Percentiles rank a stretch among this genome's conserved stretches.
Conservation (phyloP, 257 asterid genomes). For the Salvia splendens region DNA sequence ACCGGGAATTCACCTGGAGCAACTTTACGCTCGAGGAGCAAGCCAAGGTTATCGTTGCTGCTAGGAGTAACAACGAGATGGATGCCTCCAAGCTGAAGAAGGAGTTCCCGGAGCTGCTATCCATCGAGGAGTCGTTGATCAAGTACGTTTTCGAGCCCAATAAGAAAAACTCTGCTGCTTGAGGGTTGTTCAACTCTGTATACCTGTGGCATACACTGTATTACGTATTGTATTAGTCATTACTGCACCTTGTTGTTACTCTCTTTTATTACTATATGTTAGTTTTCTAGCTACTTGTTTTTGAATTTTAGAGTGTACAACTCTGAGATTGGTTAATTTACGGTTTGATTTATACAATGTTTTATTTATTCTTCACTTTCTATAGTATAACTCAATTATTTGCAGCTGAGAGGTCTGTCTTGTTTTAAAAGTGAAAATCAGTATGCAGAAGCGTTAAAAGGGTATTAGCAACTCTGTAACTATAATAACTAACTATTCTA, state of each 20-base stretch:
- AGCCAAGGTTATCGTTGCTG: constrained; percentile 60
- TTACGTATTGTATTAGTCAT: constrained; percentile 19
- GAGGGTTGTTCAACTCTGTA: constrained; percentile 8
- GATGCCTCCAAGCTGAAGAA: constrained; percentile 57
- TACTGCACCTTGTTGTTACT: constrained; percentile 1
- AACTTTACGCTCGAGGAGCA: constrained; percentile 61
- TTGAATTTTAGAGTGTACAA: too few relatives aligned
- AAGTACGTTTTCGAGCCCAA: constrained; percentile 54
- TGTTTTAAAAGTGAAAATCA: too few relatives aligned
- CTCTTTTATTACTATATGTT: constrained; percentile 4
- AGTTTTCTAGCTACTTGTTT: not conserved
- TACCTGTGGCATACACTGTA: constrained; percentile 7
- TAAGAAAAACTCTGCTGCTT: constrained; percentile 41
- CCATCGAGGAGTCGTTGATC: constrained; percentile 55
- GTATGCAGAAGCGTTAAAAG: too few relatives aligned
- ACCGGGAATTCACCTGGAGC: constrained; percentile 44
- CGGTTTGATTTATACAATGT: too few relatives aligned
- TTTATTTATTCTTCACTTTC: too few relatives aligned
- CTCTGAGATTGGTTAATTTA: too few relatives aligned
- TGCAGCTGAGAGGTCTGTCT: too few relatives aligned
- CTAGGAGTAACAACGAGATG: constrained; percentile 58
- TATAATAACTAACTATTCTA: too few relatives aligned
- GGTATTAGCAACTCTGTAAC: too few relatives aligned
- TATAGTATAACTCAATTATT: too few relatives aligned
- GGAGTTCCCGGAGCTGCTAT: constrained; percentile 53